Evolutionary conservation across 345 rosid species (phyloP), one percentile per base, ranked within the genome.

Genomic region (Microthlaspi erraticum): DNA sequence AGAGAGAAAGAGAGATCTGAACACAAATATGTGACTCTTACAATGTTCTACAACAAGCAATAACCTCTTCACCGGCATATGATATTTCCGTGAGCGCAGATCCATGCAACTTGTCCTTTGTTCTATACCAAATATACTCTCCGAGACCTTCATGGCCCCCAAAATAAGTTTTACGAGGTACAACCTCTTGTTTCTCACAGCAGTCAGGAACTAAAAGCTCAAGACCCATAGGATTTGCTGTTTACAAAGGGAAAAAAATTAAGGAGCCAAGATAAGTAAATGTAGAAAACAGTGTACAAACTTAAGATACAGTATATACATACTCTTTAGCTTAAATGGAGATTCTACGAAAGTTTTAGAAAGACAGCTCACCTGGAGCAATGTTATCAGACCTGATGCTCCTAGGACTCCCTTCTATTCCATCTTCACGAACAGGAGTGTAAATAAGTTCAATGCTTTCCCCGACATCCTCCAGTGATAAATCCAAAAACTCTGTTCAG

Each of bases 171-270:
- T 87, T 91, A 60, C 68, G 87, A 10, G 98, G 98, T 64, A 85
- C 77, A 70, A 82, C 79, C 73, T 89, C 94, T 73, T 78, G 77
- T 26, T 73, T 85, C 85, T 93, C 96, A 66, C 68, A 75, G 81
- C 97, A 91, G 75, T 78, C 84, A 59, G 90, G 86, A 77, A 93
- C 72, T 29, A 74, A 65, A 74, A 93, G 98, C 71, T 83, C 89
- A 82, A 93, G 57, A 43, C 94, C 98, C 70, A 93, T 83, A 29
- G 98, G 98, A 75, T 93, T 88, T 46, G 92, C 98, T 93, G 87
- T 75, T 68, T 43, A 57, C 70, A 52, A 37, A 64, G 52, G 45
- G n/a, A n/a, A n/a, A 43, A 32, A 64, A 71, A 52, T 60, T 53
- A 64, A 52, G 55, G 62, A 73, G 12, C 48, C 34, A 5, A 41